These are phyloP conservation scores for Tetrahymena elliotti DNA, from an alignment of 73 alveolate genomes.

Conservation along the genomic window DNA sequence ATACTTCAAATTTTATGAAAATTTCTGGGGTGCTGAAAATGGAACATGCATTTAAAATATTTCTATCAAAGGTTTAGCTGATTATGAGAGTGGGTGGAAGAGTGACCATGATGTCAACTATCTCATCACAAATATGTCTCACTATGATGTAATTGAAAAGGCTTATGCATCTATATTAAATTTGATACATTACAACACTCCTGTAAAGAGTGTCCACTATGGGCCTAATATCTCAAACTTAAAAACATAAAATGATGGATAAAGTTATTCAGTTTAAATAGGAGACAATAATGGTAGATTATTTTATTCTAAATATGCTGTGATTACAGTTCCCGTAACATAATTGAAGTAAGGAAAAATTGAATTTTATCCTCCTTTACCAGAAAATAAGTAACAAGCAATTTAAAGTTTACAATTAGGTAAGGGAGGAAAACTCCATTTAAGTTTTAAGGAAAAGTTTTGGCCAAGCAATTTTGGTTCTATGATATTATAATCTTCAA, in stretches of 20 bases:
- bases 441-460: not conserved
- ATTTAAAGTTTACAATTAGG: not conserved
- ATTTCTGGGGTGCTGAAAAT: conserved; percentile 1
- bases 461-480: not conserved
- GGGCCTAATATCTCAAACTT: not conserved
- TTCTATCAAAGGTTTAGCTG: not conserved
- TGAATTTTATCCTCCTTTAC: not conserved
- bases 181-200: not conserved
- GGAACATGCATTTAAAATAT: not conserved
- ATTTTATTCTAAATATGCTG: not conserved
- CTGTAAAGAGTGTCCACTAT: not conserved
- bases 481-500: not conserved
- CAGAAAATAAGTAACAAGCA: not conserved
- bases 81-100: not conserved
- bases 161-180: not conserved
- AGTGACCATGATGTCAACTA: not conserved
- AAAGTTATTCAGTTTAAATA: not conserved
- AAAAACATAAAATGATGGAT: not conserved
- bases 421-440: not conserved
- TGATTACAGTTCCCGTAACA: not conserved
- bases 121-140: not conserved
- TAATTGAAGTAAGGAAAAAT: not conserved
- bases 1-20: not conserved
- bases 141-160: not conserved
- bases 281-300: not conserved